Evolutionary conservation across 768 basidiomycete species (phyloP).

Genomic region (Podaxis mareebaensis): DNA sequence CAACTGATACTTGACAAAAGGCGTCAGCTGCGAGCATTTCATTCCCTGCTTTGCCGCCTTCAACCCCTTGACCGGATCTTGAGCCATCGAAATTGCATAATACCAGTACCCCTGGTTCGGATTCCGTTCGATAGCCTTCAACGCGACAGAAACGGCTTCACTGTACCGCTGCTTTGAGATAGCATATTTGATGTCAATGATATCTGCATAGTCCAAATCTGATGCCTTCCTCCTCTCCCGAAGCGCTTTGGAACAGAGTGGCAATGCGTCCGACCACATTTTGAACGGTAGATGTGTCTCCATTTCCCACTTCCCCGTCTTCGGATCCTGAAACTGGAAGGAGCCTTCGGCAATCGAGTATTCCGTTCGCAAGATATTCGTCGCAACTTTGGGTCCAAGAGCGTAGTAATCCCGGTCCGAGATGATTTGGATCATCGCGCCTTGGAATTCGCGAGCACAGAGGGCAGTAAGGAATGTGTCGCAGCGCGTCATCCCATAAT

Average conservation of each 20-base stretch:
- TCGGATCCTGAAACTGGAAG: slow-evolving; percentile 49
- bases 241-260: slow-evolving; percentile 58
- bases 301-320: slow-evolving; percentile 32
- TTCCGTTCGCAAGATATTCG: slow-evolving; percentile 56
- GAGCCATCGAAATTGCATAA: slow-evolving; percentile 55
- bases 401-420: slow-evolving; percentile 44
- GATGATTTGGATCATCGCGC: slow-evolving; percentile 51
- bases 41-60: too few relatives aligned
- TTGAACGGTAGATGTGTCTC: slow-evolving; percentile 52
- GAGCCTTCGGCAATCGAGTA: slow-evolving; percentile 61
- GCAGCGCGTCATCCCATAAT: neutral
- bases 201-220: slow-evolving; percentile 58
- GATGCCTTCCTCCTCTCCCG: slow-evolving; percentile 30
- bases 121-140: slow-evolving; percentile 50
- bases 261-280: slow-evolving; percentile 56
- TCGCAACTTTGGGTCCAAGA: slow-evolving; percentile 44
- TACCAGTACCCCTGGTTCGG: slow-evolving; percentile 66
- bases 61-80: slow-evolving; percentile 32
- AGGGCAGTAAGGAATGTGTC: slow-evolving; percentile 38
- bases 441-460: slow-evolving; percentile 45
- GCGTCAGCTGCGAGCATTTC: too few relatives aligned
- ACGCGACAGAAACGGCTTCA: slow-evolving; percentile 49
- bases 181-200: slow-evolving; percentile 61
- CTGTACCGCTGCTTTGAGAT: slow-evolving; percentile 50
- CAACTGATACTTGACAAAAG: too few relatives aligned